These are phyloP conservation scores for Venturiaceae sp. DNA, from an alignment of 2,329 filamentous ascomycete genomes.

Conservation along the genomic window DNA sequence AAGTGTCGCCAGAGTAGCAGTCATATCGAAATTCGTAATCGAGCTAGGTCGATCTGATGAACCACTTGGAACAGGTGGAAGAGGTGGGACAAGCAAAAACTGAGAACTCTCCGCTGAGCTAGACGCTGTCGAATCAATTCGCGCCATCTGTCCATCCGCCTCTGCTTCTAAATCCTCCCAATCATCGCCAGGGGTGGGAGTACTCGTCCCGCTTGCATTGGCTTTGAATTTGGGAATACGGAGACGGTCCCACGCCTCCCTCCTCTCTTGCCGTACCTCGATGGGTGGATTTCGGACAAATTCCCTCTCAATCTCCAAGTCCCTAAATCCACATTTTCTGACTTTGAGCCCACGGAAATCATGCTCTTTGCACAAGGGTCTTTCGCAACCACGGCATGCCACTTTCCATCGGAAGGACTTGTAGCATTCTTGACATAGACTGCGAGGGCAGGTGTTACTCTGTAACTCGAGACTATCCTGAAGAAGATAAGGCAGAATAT, in stretches of 20 bases:
- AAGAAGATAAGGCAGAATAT: conserved; percentile 27
- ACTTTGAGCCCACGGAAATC: conserved; percentile 47
- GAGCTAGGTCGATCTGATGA: not conserved
- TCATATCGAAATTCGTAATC: not conserved
- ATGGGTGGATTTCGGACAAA: conserved; percentile 24
- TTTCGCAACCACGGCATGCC: conserved; percentile 47
- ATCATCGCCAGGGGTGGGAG: not conserved
- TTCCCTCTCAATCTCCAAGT: conserved; percentile 40
- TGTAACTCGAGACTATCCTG: conserved; percentile 32
- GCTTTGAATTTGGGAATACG: conserved; percentile 2
- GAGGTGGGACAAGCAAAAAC: not conserved
- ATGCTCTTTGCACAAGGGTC: conserved; percentile 49
- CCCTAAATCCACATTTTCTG: conserved; percentile 47
- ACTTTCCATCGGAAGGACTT: conserved; percentile 50
- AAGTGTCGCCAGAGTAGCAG: not conserved
- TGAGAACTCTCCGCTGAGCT: not conserved
- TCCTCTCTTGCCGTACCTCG: conserved; percentile 13
- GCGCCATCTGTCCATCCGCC: not conserved
- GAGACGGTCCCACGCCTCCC: not conserved
- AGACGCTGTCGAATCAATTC: not conserved
- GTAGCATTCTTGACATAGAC: conserved; percentile 48
- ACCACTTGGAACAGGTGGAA: not conserved
- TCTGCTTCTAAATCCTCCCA: not conserved
- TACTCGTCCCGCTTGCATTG: not conserved
- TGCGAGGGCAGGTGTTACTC: conserved; percentile 40